Percentiles rank a stretch among this genome's conserved stretches.
These are phyloP conservation scores for Centrapalus pauciflorus DNA, from an alignment of 129 eudicot species.

Conservation along the genomic window DNA sequence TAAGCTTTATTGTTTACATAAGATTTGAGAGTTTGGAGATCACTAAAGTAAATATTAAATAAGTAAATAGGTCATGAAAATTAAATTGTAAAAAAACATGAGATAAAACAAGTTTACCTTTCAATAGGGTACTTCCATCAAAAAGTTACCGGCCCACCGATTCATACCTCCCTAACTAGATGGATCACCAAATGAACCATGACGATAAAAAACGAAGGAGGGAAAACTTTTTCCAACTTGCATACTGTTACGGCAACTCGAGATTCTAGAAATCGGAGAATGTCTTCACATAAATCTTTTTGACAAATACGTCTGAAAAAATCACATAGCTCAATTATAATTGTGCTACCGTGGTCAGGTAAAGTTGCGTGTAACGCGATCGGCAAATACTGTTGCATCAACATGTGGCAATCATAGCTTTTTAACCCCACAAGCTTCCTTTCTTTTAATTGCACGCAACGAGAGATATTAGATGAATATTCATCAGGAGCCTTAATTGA, in stretches of 20 bases:
- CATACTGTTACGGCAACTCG: background rate
- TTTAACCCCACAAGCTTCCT: no score
- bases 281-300: background rate
- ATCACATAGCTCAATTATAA: background rate
- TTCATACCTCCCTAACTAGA: background rate
- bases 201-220: conserved; percentile 1
- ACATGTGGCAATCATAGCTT: no score
- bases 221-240: background rate
- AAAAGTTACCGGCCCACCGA: background rate
- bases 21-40: background rate
- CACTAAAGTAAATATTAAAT: background rate
- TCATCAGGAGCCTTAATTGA: background rate
- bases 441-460: no score
- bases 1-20: conserved; percentile 3
- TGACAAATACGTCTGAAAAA: background rate
- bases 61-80: no score
- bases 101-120: no score
- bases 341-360: no score
- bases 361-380: no score
- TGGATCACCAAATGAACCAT: background rate
- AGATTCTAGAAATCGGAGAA: background rate
- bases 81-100: no score
- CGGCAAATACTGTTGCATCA: no score
- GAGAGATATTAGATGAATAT: background rate
- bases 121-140: conserved; percentile 6